Base-by-base conservation (phyloP, 139 green algal species). In the Auxenochlorella pyrenoidosa region DNA sequence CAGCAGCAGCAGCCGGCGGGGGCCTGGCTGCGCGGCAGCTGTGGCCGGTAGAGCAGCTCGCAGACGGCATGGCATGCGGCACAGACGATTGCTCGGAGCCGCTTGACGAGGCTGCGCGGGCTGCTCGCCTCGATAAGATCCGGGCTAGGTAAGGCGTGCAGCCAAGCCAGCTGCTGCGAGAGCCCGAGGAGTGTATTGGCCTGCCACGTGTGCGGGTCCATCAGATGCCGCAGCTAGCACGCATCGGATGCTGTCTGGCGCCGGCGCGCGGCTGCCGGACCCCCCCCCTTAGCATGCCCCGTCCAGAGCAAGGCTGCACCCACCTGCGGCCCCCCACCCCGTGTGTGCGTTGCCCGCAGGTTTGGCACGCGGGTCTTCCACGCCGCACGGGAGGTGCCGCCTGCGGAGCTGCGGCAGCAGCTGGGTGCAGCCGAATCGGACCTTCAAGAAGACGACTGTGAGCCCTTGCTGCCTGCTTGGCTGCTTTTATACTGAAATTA, bases 321-420 rank as follows among this genome's bases (percentile, higher is more conserved):
- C 47, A 54, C 47, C 6, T 54, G 47, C 47, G 47, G 10, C 47
- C 10, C 47, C 47, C 47, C 47, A 10, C 47, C 47, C 10, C 47
- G 47, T 38, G 40, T 10, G n/a, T n/a, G n/a, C n/a, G n/a, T n/a
- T n/a, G 13, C 28, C 75, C 18, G 44, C 75, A 81, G 75, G 75
- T 81, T 81, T 81, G 75, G 75, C 75, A 81, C 75, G 3, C 28
- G 30, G 43, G 22, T 30, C 13, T 81, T 81, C 30, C 75, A 41
- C 6, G 43, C 75, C 26, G 36, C 75, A 28, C 38, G n/a, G 43
- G 36, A 81, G 75, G 43, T 81, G 75, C 43, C 28, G 43, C 43
- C 75, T 41, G 75, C 43, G 43, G 75, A 81, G 75, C 75, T 63
- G 75, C 75, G 43, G 28, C 43, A 47, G 36, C 75, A 81, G 75